Percentiles rank a stretch among this genome's conserved stretches.
phyloP scores from a whole-genome alignment of 2,329 filamentous ascomycete species.

The Periconia sp. region DNA sequence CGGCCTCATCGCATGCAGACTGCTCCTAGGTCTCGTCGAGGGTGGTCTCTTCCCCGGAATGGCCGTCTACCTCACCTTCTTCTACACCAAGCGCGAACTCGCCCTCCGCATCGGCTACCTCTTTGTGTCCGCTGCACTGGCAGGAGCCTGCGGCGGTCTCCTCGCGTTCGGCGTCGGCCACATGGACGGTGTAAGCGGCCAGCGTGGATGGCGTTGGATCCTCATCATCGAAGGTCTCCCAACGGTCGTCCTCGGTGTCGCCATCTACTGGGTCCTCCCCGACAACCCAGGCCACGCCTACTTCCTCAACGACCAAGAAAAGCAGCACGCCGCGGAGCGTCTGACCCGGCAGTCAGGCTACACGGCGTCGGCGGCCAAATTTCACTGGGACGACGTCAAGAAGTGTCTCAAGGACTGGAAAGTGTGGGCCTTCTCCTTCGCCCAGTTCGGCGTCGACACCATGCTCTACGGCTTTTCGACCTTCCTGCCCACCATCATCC shows the following conservation, averaged over 20 bases:
- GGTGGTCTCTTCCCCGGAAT: slow-evolving; percentile 71
- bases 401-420: slow-evolving; percentile 75
- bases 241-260: slow-evolving; percentile 56
- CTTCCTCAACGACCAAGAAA: slow-evolving; percentile 63
- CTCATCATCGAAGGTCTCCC: slow-evolving; percentile 65
- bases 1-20: slow-evolving; percentile 66
- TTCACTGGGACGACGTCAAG: slow-evolving; percentile 65
- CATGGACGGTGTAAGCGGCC: slow-evolving; percentile 67
- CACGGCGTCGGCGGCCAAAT: slow-evolving; percentile 53
- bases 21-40: slow-evolving; percentile 70
- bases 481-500: slow-evolving; percentile 78
- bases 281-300: slow-evolving; percentile 67
- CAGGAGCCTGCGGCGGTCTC: slow-evolving; percentile 71
- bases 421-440: slow-evolving; percentile 69
- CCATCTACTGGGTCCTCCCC: slow-evolving; percentile 62
- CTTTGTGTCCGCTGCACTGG: slow-evolving; percentile 70
- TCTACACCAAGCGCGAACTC: slow-evolving; percentile 74
- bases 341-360: slow-evolving; percentile 54
- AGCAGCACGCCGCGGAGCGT: slow-evolving; percentile 56
- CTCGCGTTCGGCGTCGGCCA: slow-evolving; percentile 73
- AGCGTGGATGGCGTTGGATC: slow-evolving; percentile 72
- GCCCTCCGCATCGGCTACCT: slow-evolving; percentile 73
- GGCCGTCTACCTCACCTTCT: slow-evolving; percentile 71
- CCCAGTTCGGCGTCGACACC: slow-evolving; percentile 72
- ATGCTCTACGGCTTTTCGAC: slow-evolving; percentile 80